Conservation (phyloP, 345 rosid species). For the Acer campestre region DNA sequence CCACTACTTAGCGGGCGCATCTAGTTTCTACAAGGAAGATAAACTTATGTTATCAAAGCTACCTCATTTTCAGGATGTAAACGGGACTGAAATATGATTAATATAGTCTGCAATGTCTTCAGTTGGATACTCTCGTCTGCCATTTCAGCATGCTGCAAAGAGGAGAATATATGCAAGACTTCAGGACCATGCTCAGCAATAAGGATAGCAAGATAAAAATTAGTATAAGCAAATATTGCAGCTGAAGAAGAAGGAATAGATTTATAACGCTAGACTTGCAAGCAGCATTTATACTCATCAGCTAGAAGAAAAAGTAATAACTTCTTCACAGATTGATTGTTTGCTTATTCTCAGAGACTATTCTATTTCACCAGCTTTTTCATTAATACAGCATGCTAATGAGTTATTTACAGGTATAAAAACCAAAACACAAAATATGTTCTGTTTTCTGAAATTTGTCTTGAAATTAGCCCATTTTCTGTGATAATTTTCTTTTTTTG, state of each 20-base stretch:
- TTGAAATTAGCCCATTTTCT: no score
- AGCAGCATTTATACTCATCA: neutral
- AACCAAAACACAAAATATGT: no score
- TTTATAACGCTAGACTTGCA: no score
- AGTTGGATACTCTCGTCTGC: conserved; percentile 89
- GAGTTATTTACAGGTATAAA: no score
- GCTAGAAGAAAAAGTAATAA: neutral
- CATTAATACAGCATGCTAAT: no score
- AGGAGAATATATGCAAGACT: conserved; percentile 25
- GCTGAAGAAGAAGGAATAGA: neutral
- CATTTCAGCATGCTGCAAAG: conserved; percentile 93
- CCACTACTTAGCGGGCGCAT: neutral
- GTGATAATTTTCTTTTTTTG: no score
- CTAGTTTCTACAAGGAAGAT: conserved; percentile 16
- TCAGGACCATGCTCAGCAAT: neutral
- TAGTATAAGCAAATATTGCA: neutral
- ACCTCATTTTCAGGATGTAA: conserved; percentile 94
- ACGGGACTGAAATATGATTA: conserved; percentile 90
- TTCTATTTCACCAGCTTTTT: neutral
- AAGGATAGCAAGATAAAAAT: neutral
- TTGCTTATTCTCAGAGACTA: neutral
- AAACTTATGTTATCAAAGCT: conserved; percentile 20
- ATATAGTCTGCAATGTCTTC: conserved; percentile 91
- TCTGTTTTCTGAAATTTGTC: no score
- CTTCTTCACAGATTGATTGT: neutral